Evolutionary conservation across 176 grass and related monocot species (phyloP).

Genomic region (Typha latifolia): DNA sequence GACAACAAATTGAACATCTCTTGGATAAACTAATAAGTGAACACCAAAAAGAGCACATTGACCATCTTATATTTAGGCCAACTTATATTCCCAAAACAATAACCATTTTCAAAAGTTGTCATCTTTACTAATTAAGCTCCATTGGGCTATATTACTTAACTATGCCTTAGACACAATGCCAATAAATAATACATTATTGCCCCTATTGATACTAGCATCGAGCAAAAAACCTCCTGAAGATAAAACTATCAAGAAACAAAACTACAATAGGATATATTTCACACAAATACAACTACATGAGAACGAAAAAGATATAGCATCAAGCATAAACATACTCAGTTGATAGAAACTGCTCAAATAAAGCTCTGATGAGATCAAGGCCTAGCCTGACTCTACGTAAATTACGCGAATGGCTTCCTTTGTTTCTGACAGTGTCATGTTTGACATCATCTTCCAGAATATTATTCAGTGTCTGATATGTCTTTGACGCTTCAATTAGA

Average conservation of each 20-base stretch:
- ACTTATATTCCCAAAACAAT: too few relatives aligned
- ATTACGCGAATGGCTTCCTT: slow-evolving; percentile 95
- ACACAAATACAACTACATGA: background rate
- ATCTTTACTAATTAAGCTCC: too few relatives aligned
- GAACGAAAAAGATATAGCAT: background rate
- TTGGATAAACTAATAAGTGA: too few relatives aligned
- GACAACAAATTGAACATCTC: too few relatives aligned
- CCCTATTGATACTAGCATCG: background rate
- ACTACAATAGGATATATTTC: background rate
- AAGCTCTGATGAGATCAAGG: slow-evolving; percentile 77
- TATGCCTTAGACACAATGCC: too few relatives aligned
- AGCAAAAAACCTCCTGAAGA: background rate
- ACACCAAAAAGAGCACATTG: too few relatives aligned
- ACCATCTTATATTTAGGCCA: too few relatives aligned
- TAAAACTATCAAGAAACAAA: background rate
- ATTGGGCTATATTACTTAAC: too few relatives aligned
- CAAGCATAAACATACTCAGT: slow-evolving; percentile 41
- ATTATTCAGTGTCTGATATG: slow-evolving; percentile 53
- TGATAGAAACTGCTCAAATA: slow-evolving; percentile 73
- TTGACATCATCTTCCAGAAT: slow-evolving; percentile 82
- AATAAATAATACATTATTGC: too few relatives aligned
- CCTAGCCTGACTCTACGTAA: slow-evolving; percentile 84
- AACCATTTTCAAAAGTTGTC: too few relatives aligned
- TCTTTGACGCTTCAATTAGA: slow-evolving; percentile 64
- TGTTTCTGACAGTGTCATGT: slow-evolving; percentile 62